phyloP scores from a whole-genome alignment of 495 filamentous ascomycete genomes.

The Neurospora terricola region DNA sequence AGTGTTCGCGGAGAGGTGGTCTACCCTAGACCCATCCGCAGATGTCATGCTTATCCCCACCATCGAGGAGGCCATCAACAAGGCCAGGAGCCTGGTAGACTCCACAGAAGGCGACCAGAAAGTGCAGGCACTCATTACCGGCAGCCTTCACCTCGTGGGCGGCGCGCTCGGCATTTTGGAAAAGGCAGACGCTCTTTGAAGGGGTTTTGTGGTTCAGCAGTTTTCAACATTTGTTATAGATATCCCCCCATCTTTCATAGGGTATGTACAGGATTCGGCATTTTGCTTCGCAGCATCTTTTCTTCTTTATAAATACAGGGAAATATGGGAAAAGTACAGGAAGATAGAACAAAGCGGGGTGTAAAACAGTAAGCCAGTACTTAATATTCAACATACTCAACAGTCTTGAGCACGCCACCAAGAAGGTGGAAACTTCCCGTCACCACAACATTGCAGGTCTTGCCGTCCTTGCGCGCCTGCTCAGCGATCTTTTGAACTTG shows the following conservation, averaged over 20 bases:
- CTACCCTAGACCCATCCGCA: constrained; percentile 48
- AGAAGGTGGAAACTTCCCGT: constrained; percentile 90
- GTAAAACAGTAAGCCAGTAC: constrained; percentile 1
- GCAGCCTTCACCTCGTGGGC: constrained; percentile 53
- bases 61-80: constrained; percentile 77
- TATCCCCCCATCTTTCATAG: not conserved
- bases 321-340: not conserved
- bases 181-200: constrained; percentile 30
- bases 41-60: constrained; percentile 58
- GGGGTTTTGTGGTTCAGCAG: not conserved
- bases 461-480: constrained; percentile 6
- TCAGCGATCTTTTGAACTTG: constrained; percentile 11
- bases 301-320: not conserved
- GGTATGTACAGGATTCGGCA: constrained; percentile 3
- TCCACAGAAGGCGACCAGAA: constrained; percentile 15
- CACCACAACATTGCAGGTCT: constrained; percentile 35
- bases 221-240: constrained; percentile 11
- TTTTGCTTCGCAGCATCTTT: constrained; percentile 9
- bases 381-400: constrained; percentile 43
- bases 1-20: constrained; percentile 64
- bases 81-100: constrained; percentile 43
- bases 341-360: not conserved
- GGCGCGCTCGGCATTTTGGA: constrained; percentile 44
- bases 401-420: constrained; percentile 65
- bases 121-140: constrained; percentile 46